A percentile compares a stretch with the other conserved stretches of the same genome.
phyloP scores from a whole-genome alignment of 2,329 filamentous ascomycete genomes.

The Scorias spongiosa region DNA sequence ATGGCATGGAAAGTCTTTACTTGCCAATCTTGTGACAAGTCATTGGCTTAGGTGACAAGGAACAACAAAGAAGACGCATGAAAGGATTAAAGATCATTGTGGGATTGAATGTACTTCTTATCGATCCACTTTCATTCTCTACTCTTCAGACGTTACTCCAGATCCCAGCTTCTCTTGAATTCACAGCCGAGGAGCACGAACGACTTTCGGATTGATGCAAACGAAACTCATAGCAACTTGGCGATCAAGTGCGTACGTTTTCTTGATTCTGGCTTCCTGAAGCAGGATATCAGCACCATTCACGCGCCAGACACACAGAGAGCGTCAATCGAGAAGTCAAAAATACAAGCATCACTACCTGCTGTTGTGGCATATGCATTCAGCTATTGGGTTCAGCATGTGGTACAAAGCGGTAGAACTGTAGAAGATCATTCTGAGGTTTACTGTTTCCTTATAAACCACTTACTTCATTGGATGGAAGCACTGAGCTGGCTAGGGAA shows the following conservation, averaged over 20 bases:
- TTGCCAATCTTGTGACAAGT: slow-evolving; percentile 1
- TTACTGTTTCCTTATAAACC: neutral
- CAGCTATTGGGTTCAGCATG: neutral
- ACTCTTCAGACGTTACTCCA: slow-evolving; percentile 9
- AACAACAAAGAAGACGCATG: neutral
- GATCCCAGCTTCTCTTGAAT: slow-evolving; percentile 12
- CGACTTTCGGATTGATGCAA: slow-evolving; percentile 8
- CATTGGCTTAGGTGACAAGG: neutral
- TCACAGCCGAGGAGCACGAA: neutral
- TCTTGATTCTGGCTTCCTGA: neutral
- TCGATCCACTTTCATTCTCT: slow-evolving; percentile 7
- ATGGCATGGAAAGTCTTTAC: slow-evolving; percentile 1
- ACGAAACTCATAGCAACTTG: slow-evolving; percentile 5
- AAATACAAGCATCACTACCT: neutral
- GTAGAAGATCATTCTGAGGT: neutral
- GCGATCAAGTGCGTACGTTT: slow-evolving; percentile 5
- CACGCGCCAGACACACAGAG: too few species aligned
- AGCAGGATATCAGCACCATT: neutral
- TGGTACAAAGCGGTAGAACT: neutral
- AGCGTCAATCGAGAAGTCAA: neutral
- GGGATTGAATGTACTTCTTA: slow-evolving; percentile 10
- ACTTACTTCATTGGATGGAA: neutral
- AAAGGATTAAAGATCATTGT: slow-evolving; percentile 7
- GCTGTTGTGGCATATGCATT: neutral
- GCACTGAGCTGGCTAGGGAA: neutral